These are phyloP conservation scores for Periglandula ipomoeae DNA, from an alignment of 2,329 filamentous ascomycete genomes.

Conservation along the genomic window DNA sequence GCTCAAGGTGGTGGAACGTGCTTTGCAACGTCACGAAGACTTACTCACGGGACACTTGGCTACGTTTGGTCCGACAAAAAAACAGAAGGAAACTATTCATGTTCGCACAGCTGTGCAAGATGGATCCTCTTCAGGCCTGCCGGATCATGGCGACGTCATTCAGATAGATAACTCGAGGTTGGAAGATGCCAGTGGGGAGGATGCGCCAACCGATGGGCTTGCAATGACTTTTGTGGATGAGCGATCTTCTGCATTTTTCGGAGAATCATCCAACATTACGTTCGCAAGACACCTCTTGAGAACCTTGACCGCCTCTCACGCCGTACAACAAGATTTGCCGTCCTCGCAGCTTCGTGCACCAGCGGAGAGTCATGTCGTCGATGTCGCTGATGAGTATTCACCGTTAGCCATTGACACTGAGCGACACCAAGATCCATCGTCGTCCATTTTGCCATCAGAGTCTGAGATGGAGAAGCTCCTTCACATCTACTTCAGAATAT, in stretches of 20 bases:
- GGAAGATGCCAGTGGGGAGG: slow-evolving; percentile 11
- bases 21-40: slow-evolving; percentile 11
- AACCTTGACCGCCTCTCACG: slow-evolving; percentile 10
- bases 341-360: background rate
- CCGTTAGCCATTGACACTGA: background rate
- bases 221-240: slow-evolving; percentile 16
- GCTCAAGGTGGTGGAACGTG: slow-evolving; percentile 12
- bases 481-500: slow-evolving; percentile 17
- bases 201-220: slow-evolving; percentile 15
- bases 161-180: slow-evolving; percentile 5
- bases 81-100: too few relatives aligned
- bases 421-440: background rate
- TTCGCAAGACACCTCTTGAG: slow-evolving; percentile 14
- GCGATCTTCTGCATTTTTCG: slow-evolving; percentile 13
- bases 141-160: background rate
- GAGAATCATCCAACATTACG: slow-evolving; percentile 16
- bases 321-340: background rate
- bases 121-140: background rate
- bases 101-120: background rate
- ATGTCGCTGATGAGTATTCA: background rate
- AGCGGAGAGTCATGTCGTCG: background rate
- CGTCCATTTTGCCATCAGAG: slow-evolving; percentile 1
- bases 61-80: background rate
- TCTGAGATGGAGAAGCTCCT: slow-evolving; percentile 13
- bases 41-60: slow-evolving; percentile 3